Evolutionary conservation across 371 early-diverging fungal genomes (phyloP), one percentile per base, ranked within the genome.

Genomic region (Saksenaea vasiformis): DNA sequence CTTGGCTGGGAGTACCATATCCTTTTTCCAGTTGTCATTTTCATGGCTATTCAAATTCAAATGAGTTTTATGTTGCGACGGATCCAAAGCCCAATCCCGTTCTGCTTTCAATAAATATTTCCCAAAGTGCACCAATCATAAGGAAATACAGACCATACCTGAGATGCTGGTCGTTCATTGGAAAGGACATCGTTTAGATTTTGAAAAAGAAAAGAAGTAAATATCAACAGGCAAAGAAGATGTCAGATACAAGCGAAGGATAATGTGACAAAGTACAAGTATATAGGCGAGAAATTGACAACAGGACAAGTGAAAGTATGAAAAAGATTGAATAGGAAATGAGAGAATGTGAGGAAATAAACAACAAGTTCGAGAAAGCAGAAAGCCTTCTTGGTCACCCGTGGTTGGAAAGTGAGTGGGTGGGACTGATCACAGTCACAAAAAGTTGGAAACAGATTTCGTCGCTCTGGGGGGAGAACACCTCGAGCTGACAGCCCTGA

Each of bases 1-100:
- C 78, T 90, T 92, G 59, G 82, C 64, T 8, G 98, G 98, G 22
- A 88, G 81, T 26, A 72, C 72, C 37, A 95, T 81, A 41, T 77
- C 74, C 63, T 86, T 80, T 75, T 93, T 94, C 95, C 95, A 94
- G 61, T 71, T 79, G 69, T 87, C 86, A 64, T 82, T 80, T 66
- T 86, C 85, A 63, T 87, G 84, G 55, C 87, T 88, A 63, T 17
- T 13, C 31, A n/a, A 26, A 60, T 2, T 44, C 8, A 22, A 9
- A 22, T 22, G 51, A 47, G 51, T 22, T 47, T n/a, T 47, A 9
- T 22, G 9, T 19, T 22, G 26, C 22, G 19, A 10, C 4, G 51
- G 17, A n/a, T 47, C 51, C n/a, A 5, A 22, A 22, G 51, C 10
- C 24, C 24, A 22, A 47, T 4, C 10, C 11, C n/a, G 19, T 10